These are phyloP conservation scores for Pluteus cervinus DNA, from an alignment of 768 basidiomycete genomes.

Conservation along the genomic window DNA sequence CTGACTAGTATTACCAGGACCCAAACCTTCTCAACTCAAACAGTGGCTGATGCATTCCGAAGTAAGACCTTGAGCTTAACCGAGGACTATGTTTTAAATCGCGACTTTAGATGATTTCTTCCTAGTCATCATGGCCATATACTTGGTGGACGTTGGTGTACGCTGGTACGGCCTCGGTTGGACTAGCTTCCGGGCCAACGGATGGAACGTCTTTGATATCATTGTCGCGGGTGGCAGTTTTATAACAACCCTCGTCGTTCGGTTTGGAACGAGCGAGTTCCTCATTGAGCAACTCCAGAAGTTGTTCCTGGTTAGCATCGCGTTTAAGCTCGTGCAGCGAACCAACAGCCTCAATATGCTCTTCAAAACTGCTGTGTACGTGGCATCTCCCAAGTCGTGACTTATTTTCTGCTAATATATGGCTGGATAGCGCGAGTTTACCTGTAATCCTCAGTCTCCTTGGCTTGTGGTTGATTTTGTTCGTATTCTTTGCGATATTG, in stretches of 20 bases:
- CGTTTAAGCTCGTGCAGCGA: constrained; percentile 90
- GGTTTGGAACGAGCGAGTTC: constrained; percentile 45
- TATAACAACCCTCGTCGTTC: constrained; percentile 72
- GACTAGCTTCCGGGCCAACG: constrained; percentile 78
- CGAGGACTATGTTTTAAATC: constrained; percentile 1
- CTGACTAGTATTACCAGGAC: constrained; percentile 47
- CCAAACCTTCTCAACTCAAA: constrained; percentile 58
- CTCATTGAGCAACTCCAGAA: constrained; percentile 69
- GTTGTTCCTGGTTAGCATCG: constrained; percentile 88
- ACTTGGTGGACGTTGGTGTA: constrained; percentile 69
- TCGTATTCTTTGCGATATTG: constrained; percentile 87
- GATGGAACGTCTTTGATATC: constrained; percentile 93
- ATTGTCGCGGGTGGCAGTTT: constrained; percentile 77
- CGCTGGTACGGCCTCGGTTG: constrained; percentile 84
- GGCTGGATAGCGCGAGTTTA: constrained; percentile 61
- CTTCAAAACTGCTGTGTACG: constrained; percentile 94
- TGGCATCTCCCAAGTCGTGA: constrained; percentile 19
- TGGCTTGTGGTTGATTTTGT: constrained; percentile 83
- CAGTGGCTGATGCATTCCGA: constrained; percentile 45
- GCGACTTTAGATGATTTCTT: constrained; percentile 62
- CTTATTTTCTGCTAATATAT: constrained; percentile 5
- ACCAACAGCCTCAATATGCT: constrained; percentile 87
- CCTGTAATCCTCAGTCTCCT: constrained; percentile 83
- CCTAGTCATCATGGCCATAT: constrained; percentile 64
- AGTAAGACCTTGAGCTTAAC: constrained; percentile 35